phyloP scores from a whole-genome alignment of 768 basidiomycete genomes.

The Asterophora parasitica region DNA sequence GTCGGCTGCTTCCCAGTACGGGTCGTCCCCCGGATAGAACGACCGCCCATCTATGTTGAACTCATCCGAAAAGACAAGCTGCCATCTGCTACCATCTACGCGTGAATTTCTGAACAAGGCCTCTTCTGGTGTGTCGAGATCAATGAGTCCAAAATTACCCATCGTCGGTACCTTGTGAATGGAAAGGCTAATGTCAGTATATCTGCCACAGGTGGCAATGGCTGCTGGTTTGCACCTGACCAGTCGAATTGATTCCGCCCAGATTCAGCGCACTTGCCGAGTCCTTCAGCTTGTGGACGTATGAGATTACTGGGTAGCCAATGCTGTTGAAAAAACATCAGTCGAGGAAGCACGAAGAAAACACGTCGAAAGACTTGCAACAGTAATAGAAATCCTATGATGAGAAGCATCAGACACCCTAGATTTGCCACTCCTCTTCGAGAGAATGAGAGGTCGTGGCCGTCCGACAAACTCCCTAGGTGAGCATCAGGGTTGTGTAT shows the following conservation, averaged over 20 bases:
- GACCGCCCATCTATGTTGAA: constrained; percentile 72
- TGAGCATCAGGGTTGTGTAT: constrained; percentile 60
- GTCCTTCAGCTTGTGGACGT: constrained; percentile 5
- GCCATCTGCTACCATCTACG: constrained; percentile 49
- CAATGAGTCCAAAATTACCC: constrained; percentile 55
- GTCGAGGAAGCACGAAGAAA: neutral
- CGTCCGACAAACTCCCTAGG: constrained; percentile 22
- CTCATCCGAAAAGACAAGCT: constrained; percentile 77
- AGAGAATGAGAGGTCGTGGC: constrained; percentile 42
- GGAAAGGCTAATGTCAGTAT: neutral
- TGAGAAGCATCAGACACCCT: constrained; percentile 60
- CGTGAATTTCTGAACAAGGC: constrained; percentile 52
- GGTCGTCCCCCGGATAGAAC: constrained; percentile 82
- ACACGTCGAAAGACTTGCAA: constrained; percentile 42
- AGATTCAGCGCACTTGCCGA: constrained; percentile 24
- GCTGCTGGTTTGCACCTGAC: constrained; percentile 41
- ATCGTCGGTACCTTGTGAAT: constrained; percentile 53
- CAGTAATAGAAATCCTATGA: constrained; percentile 41
- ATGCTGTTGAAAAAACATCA: constrained; percentile 24
- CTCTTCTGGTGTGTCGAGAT: constrained; percentile 52
- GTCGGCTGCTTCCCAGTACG: constrained; percentile 78
- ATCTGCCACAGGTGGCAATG: constrained; percentile 18
- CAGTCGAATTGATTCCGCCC: constrained; percentile 62
- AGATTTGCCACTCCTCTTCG: constrained; percentile 66
- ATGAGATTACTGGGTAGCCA: constrained; percentile 43